These are phyloP conservation scores for Oryza glaberrima DNA, from an alignment of 176 grass and related monocot species.

Conservation along the genomic window DNA sequence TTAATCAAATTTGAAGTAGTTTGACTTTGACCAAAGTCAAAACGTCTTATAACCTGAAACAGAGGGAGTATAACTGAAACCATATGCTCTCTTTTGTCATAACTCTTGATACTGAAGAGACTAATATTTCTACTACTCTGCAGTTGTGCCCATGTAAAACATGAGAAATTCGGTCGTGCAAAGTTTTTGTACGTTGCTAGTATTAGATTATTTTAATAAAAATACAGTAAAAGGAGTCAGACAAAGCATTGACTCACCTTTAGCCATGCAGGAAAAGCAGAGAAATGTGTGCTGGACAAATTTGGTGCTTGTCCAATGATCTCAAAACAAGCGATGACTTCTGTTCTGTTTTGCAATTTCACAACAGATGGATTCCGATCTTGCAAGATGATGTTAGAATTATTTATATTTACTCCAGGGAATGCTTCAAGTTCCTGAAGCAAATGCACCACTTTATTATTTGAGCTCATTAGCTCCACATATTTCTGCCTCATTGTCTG, in stretches of 20 bases:
- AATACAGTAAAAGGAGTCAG: neutral
- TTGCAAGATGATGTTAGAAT: conserved; percentile 53
- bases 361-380: conserved; percentile 56
- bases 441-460: conserved; percentile 47
- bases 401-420: conserved; percentile 69
- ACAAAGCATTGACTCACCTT: conserved; percentile 57
- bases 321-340: conserved; percentile 56
- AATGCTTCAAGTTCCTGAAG: conserved; percentile 51
- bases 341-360: conserved; percentile 69
- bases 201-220: conserved; percentile 15
- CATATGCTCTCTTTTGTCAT: neutral
- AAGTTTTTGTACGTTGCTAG: neutral
- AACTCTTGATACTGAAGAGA: neutral
- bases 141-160: conserved; percentile 10
- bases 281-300: conserved; percentile 30
- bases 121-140: neutral
- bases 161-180: neutral
- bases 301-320: conserved; percentile 48
- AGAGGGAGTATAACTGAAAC: neutral
- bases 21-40: too few relatives aligned
- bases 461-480: conserved; percentile 72
- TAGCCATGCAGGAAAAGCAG: conserved; percentile 75
- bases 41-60: too few relatives aligned
- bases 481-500: conserved; percentile 64
- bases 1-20: too few relatives aligned